phyloP scores from a whole-genome alignment of 768 basidiomycete genomes.

The Phaffia australis region DNA sequence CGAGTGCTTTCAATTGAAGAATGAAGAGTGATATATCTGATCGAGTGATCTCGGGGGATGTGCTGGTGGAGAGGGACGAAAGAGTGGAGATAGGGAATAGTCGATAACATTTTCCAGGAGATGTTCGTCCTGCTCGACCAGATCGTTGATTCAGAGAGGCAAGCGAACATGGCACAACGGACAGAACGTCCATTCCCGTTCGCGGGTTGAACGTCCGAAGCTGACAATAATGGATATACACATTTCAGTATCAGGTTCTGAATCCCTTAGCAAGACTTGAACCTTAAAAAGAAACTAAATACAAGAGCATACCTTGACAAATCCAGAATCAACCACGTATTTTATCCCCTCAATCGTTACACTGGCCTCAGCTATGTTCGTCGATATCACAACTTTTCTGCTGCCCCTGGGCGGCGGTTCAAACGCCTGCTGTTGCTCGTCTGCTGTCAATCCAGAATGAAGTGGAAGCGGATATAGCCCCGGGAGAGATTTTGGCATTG shows the following conservation, averaged over 20 bases:
- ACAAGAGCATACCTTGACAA: slow-evolving; percentile 65
- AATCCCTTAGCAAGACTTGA: neutral
- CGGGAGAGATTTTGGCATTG: slow-evolving; percentile 44
- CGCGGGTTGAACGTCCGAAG: slow-evolving; percentile 82
- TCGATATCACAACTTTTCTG: slow-evolving; percentile 82
- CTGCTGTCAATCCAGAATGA: slow-evolving; percentile 76
- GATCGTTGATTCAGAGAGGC: slow-evolving; percentile 89
- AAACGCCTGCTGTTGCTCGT: slow-evolving; percentile 81
- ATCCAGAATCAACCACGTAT: slow-evolving; percentile 87
- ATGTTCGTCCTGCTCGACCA: slow-evolving; percentile 87
- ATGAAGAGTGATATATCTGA: slow-evolving; percentile 85
- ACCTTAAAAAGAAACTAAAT: too few relatives aligned
- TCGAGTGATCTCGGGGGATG: slow-evolving; percentile 80
- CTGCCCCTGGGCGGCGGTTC: slow-evolving; percentile 59
- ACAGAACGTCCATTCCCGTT: slow-evolving; percentile 70
- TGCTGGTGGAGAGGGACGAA: slow-evolving; percentile 53
- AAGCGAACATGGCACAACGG: slow-evolving; percentile 68
- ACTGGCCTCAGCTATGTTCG: slow-evolving; percentile 96
- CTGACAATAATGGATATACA: slow-evolving; percentile 39
- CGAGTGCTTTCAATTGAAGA: slow-evolving; percentile 84
- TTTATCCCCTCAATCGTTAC: slow-evolving; percentile 93
- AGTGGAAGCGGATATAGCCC: slow-evolving; percentile 61
- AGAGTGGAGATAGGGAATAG: slow-evolving; percentile 64
- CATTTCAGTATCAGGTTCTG: neutral
- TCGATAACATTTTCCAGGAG: slow-evolving; percentile 82